A percentile compares a stretch with the other conserved stretches of the same genome.
phyloP scores from a whole-genome alignment of 1,139 yeast genomes.

The Pichia sp. region DNA sequence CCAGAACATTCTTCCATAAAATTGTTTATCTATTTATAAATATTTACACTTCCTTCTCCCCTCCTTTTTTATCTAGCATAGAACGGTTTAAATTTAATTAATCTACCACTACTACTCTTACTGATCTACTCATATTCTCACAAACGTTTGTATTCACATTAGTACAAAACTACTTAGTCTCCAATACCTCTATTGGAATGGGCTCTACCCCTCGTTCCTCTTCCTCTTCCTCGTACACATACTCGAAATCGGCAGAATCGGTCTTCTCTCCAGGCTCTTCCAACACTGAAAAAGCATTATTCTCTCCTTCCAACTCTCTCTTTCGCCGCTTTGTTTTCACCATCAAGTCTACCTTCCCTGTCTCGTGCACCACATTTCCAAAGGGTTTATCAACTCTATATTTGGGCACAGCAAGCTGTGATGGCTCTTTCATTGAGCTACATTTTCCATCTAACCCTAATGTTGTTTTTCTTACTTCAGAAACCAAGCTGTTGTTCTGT shows the following conservation, averaged over 20 bases:
- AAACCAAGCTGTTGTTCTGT: too few species aligned
- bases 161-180: not conserved
- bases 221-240: conserved; percentile 4
- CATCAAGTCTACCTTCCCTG: not conserved
- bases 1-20: not conserved
- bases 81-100: not conserved
- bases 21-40: not conserved
- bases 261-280: not conserved
- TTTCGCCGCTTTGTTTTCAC: not conserved
- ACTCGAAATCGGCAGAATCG: conserved; percentile 16
- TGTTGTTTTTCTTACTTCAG: too few species aligned
- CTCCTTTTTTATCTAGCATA: not conserved
- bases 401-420: too few species aligned
- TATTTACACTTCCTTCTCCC: not conserved
- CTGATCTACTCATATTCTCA: not conserved
- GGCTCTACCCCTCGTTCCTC: not conserved
- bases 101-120: not conserved
- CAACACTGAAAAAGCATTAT: not conserved
- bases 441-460: too few species aligned
- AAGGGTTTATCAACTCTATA: too few species aligned
- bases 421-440: too few species aligned
- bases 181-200: not conserved
- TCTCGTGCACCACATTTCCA: not conserved
- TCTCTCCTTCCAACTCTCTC: not conserved
- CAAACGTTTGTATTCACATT: too few species aligned